Evolutionary conservation across 352 stramenopile species (phyloP), one percentile per base, ranked within the genome.

Genomic region (Globisporangium perplexum): DNA sequence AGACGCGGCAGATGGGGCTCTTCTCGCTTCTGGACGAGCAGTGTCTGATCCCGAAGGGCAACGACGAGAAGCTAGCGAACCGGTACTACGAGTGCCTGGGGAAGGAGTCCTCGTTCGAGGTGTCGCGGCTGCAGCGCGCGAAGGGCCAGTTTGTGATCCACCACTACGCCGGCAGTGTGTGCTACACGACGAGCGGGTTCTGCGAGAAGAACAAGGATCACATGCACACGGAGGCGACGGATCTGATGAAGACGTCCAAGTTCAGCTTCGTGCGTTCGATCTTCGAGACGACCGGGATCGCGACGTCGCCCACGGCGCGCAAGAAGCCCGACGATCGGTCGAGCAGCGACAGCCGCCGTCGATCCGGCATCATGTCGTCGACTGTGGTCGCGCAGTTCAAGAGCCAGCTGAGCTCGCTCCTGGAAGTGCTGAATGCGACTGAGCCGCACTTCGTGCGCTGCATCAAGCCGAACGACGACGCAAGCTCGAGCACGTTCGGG

Each of bases 341-440:
- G 51, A 55, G 53, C 33, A 53, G 86, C 23, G 46, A 51, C 46
- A 72, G 39, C 26, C 74, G 80, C 35, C 72, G 77, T 22, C 74
- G 77, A 28, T 91, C 81, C 5, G 78, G 77, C 0, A 90, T 92
- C 36, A 83, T 91, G 80, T 91, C 82, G 12, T 87, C 84, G 7
- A 92, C 82, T 4, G 83, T 93, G 15, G 79, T 90, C 3, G 63
- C 79, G n/a, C 86, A 99, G 65, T 99, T 99, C 73, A 94, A 95
- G 50, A 89, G 65, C 23, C 96, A 99, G 55, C 71, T 99, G 1
- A 85, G 65, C 26, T 77, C 86, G 14, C 80, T 99, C 47, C 74
- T 99, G 12, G 83, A 93, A 1, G 93, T 97, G 20, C 71, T 99
- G 17, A 96, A 98, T 62, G 83, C 78, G 11, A 98, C 95, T 0